Base-by-base conservation (phyloP, 2,329 filamentous ascomycete genomes). In the Geosmithia flava region DNA sequence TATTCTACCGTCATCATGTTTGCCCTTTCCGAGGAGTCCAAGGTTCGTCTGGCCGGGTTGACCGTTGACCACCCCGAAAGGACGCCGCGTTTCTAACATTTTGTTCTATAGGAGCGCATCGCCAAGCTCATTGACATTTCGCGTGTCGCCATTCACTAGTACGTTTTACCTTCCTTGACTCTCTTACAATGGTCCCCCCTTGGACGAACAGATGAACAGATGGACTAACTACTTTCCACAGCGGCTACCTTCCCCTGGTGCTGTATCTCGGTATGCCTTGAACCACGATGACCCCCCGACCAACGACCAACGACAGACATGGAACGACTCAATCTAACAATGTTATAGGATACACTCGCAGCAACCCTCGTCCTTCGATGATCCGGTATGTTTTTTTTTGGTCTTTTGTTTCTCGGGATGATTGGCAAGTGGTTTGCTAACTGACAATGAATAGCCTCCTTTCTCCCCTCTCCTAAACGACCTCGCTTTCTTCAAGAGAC, bases 131-230 rank as follows among this genome's bases (percentile, higher is more conserved):
- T 98, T 66, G 93, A 97, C 69, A 74, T 96, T 66, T 93, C 89
- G 53, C 82, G 90, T 61, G 83, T 96, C 60, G 89, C 87, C 51
- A 85, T 98, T 62, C 93, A 98, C 74, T 98, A 97, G 88, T 94
- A 80, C 56, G 85, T 63, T 27, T 8, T 17, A 1, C 40, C 13
- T 47, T 33, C 39, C 8, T 8, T 27, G 4, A 27, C 8, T 27
- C 23, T 27, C 23, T 27, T 27, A 27, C 23, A 27, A 27, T 8
- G 8, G 4, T 8, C 23, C 23, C 23, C 23, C 23, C 23, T n/a
- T n/a, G n/a, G n/a, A n/a, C n/a, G n/a, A n/a, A n/a, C n/a, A n/a
- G n/a, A n/a, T n/a, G n/a, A n/a, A n/a, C n/a, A 7, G 44, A 40
- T 30, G 42, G 33, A 13, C 44, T 45, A 1, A 48, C 29, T 47